These are phyloP conservation scores for Zymoseptoria ardabiliae DNA, from an alignment of 2,329 filamentous ascomycete genomes.

Conservation along the genomic window DNA sequence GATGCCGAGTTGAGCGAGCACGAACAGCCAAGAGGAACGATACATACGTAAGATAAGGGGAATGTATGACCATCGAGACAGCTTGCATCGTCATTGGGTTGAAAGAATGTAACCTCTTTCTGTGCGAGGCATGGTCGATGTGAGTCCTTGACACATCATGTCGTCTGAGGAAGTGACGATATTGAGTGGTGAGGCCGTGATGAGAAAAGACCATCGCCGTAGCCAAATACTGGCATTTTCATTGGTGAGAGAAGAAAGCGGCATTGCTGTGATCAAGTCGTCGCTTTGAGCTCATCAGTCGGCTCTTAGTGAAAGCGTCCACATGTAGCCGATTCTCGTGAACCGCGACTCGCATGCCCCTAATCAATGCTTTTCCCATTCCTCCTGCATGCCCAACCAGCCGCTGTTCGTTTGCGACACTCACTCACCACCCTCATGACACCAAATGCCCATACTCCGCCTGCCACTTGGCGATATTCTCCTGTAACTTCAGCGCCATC, in stretches of 20 bases:
- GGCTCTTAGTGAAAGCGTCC: neutral
- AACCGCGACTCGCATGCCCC: too few species aligned
- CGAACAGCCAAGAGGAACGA: neutral
- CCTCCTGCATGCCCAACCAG: neutral
- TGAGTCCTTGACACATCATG: neutral
- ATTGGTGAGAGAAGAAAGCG: neutral
- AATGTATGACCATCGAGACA: neutral
- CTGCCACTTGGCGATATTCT: constrained; percentile 3
- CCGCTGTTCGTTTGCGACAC: too few species aligned
- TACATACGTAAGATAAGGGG: neutral
- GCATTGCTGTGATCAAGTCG: neutral
- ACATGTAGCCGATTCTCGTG: neutral
- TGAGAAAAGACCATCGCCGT: too few species aligned
- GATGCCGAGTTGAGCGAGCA: neutral
- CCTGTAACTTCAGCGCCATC: constrained; percentile 1
- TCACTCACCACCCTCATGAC: neutral
- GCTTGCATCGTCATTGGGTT: neutral
- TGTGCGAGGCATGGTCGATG: neutral
- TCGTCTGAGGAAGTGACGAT: neutral
- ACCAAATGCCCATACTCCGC: neutral
- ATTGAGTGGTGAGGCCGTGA: too few species aligned
- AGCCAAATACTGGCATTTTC: too few species aligned
- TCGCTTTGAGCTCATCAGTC: neutral
- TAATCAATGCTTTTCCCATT: neutral
- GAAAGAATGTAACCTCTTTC: neutral